Evolutionary conservation across 2,329 filamentous ascomycete genomes (phyloP).

Genomic region (Bertia moriformis): DNA sequence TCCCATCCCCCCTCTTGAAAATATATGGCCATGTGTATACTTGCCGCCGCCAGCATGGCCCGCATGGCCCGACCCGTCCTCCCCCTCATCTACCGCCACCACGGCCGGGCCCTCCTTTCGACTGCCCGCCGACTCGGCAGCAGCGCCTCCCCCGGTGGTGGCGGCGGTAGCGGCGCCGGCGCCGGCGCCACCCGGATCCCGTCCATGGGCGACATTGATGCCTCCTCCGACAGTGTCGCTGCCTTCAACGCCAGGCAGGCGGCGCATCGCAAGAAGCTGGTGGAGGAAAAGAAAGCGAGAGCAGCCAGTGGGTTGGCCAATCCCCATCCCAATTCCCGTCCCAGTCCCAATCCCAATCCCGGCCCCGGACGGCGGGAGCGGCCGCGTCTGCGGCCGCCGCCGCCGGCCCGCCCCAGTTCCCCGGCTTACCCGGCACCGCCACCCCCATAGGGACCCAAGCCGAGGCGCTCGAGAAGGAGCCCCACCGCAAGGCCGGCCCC

Average conservation of each 20-base stretch:
- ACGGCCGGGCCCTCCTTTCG: background rate
- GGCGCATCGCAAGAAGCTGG: slow-evolving; percentile 70
- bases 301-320: slow-evolving; percentile 63
- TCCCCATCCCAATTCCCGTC: slow-evolving; percentile 18
- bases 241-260: slow-evolving; percentile 74
- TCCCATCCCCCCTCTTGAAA: no score
- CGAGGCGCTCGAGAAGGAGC: slow-evolving; percentile 38
- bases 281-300: slow-evolving; percentile 64
- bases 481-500: slow-evolving; percentile 54
- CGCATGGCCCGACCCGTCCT: background rate
- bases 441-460: slow-evolving; percentile 40
- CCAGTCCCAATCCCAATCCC: slow-evolving; percentile 26
- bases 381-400: slow-evolving; percentile 15
- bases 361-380: slow-evolving; percentile 19
- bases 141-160: slow-evolving; percentile 12
- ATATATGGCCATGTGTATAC: no score
- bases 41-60: no score
- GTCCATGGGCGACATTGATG: slow-evolving; percentile 68
- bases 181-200: slow-evolving; percentile 40
- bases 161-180: slow-evolving; percentile 30
- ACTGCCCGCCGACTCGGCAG: background rate
- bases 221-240: slow-evolving; percentile 44
- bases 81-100: background rate
- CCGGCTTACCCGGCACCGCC: slow-evolving; percentile 48
- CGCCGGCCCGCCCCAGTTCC: slow-evolving; percentile 18